phyloP scores from a whole-genome alignment of 2,329 filamentous ascomycete genomes.

The Sarocladium oryzae region DNA sequence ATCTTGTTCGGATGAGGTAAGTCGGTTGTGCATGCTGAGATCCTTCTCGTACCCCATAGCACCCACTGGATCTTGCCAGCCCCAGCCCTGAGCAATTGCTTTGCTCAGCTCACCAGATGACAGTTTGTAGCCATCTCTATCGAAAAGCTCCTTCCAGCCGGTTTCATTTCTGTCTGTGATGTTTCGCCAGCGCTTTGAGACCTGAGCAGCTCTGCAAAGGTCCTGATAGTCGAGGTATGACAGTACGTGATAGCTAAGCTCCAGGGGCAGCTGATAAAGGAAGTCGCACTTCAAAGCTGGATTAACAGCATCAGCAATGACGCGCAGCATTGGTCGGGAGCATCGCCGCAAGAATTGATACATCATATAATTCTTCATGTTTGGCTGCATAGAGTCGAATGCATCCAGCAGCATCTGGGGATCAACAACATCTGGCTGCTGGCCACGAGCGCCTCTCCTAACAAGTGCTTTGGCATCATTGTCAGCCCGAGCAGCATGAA shows the following conservation, averaged over 20 bases:
- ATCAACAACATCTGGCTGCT: slow-evolving; percentile 44
- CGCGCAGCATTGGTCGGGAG: slow-evolving; percentile 78
- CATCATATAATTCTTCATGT: slow-evolving; percentile 94
- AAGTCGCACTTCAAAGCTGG: slow-evolving; percentile 95
- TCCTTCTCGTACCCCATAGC: slow-evolving; percentile 73
- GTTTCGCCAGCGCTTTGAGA: slow-evolving; percentile 89
- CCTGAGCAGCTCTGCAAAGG: slow-evolving; percentile 83
- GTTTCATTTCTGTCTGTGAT: slow-evolving; percentile 90
- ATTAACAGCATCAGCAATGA: slow-evolving; percentile 86
- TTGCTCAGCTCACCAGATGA: slow-evolving; percentile 76
- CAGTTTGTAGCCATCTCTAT: slow-evolving; percentile 73
- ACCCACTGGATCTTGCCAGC: slow-evolving; percentile 85
- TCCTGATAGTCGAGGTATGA: slow-evolving; percentile 80
- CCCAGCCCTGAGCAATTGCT: slow-evolving; percentile 89
- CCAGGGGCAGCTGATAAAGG: slow-evolving; percentile 71
- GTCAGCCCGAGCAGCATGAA: slow-evolving; percentile 17
- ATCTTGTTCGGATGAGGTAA: slow-evolving; percentile 49
- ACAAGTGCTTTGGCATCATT: slow-evolving; percentile 20
- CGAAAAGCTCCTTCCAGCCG: slow-evolving; percentile 90
- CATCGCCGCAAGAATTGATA: slow-evolving; percentile 89
- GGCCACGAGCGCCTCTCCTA: slow-evolving; percentile 13
- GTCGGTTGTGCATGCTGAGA: slow-evolving; percentile 53
- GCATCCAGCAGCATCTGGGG: slow-evolving; percentile 81
- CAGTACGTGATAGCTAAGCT: slow-evolving; percentile 81
- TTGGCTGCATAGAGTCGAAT: slow-evolving; percentile 84